A percentile compares a stretch with the other conserved stretches of the same genome.
phyloP scores from a whole-genome alignment of 306 rosid species.

The Canavalia ensiformis region DNA sequence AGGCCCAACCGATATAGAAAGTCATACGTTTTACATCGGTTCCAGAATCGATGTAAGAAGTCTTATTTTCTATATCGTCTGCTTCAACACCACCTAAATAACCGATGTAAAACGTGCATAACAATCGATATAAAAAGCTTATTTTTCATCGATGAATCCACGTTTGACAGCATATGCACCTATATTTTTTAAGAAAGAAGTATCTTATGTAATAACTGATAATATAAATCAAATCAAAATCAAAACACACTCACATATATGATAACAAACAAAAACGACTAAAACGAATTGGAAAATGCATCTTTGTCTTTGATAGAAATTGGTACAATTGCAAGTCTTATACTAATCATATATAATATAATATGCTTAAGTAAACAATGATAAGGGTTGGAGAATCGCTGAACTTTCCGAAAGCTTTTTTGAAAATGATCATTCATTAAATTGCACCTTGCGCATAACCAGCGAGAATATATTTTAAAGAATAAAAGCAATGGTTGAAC shows the following conservation, averaged over 20 bases:
- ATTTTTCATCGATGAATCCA: not conserved
- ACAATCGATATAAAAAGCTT: too few species aligned
- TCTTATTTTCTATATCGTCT: too few species aligned
- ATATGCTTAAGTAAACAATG: not conserved
- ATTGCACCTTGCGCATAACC: not conserved
- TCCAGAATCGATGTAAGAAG: too few species aligned
- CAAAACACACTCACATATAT: not conserved
- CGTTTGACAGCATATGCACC: conserved; percentile 38
- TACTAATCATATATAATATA: not conserved
- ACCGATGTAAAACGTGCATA: too few species aligned
- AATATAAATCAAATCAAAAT: not conserved
- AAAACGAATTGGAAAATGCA: conserved; percentile 9
- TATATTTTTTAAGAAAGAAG: conserved; percentile 44
- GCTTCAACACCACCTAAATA: too few species aligned
- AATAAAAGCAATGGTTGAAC: not conserved
- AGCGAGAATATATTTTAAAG: not conserved
- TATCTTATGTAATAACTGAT: not conserved
- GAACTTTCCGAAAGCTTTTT: too few species aligned
- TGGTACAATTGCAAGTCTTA: not conserved
- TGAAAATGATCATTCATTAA: too few species aligned
- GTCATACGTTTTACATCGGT: too few species aligned
- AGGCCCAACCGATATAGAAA: too few species aligned
- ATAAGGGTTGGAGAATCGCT: not conserved
- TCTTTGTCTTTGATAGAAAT: not conserved
- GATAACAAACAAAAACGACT: not conserved